Percentiles rank a stretch among this genome's conserved stretches.
Conservation (phyloP, 305 asterid species). For the Withania somnifera region DNA sequence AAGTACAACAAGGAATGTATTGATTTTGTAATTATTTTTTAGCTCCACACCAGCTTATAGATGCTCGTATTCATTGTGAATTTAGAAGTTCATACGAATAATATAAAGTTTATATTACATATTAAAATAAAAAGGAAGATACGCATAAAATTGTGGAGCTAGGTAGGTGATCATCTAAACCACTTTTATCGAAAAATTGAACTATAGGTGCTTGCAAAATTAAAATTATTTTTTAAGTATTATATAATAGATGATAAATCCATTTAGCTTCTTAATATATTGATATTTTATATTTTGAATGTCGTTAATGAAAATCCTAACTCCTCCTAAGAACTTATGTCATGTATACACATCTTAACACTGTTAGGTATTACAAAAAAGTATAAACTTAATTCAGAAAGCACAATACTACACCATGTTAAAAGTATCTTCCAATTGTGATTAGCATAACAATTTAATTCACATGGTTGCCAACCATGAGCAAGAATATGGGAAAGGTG, state of each 20-base stretch:
- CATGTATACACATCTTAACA: not conserved
- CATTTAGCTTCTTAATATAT: too few relatives aligned
- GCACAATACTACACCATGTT: not conserved
- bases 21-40: not conserved
- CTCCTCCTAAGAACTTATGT: too few relatives aligned
- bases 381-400: not conserved
- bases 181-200: too few relatives aligned
- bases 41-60: not conserved
- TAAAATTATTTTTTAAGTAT: too few relatives aligned
- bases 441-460: not conserved
- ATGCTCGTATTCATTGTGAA: not conserved
- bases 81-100: not conserved
- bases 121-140: too few relatives aligned
- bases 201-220: too few relatives aligned
- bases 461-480: slow-evolving; percentile 49
- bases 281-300: too few relatives aligned
- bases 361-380: not conserved
- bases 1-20: not conserved
- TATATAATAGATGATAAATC: too few relatives aligned
- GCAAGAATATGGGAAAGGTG: slow-evolving; percentile 41
- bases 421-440: not conserved
- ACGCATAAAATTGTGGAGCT: too few relatives aligned
- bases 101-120: too few relatives aligned
- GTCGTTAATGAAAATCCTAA: too few relatives aligned
- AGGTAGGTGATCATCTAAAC: too few relatives aligned